Conservation (phyloP, 78 protist genomes). For the Tieghemostelium lacteum region DNA sequence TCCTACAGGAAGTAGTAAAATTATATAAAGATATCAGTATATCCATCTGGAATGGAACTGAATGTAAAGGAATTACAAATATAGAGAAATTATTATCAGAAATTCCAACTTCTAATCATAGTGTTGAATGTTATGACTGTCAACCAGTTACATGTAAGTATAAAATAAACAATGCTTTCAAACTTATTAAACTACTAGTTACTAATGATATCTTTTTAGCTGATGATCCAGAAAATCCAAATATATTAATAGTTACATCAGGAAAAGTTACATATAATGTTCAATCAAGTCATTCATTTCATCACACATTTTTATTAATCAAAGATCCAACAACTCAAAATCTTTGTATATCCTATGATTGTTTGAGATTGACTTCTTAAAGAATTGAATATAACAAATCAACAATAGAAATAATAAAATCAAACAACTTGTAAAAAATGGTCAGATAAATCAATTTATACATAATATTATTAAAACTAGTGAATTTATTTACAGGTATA, state of each 20-base stretch:
- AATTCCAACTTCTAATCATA: constrained; percentile 26
- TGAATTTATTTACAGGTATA: too few relatives aligned
- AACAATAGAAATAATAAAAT: too few relatives aligned
- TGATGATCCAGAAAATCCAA: constrained; percentile 33
- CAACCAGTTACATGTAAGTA: constrained; percentile 29
- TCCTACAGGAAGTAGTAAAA: constrained; percentile 9
- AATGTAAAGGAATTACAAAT: constrained; percentile 30
- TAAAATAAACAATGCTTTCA: not conserved
- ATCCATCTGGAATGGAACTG: constrained; percentile 74
- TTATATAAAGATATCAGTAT: constrained; percentile 54
- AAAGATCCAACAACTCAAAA: constrained; percentile 47
- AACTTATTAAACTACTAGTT: not conserved
- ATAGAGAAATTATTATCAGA: constrained; percentile 32
- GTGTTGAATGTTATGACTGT: constrained; percentile 34
- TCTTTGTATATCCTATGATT: constrained; percentile 35
- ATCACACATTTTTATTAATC: constrained; percentile 47
- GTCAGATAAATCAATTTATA: too few relatives aligned
- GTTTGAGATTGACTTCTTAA: constrained; percentile 53
- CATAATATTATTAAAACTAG: too few relatives aligned
- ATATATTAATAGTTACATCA: constrained; percentile 26
- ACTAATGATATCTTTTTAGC: not conserved
- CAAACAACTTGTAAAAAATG: too few relatives aligned
- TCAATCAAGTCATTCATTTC: constrained; percentile 16
- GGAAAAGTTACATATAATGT: constrained; percentile 28
- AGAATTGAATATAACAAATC: not conserved